Evolutionary conservation across 139 green algal genomes (phyloP).

Genomic region (Nannochloris sp.): DNA sequence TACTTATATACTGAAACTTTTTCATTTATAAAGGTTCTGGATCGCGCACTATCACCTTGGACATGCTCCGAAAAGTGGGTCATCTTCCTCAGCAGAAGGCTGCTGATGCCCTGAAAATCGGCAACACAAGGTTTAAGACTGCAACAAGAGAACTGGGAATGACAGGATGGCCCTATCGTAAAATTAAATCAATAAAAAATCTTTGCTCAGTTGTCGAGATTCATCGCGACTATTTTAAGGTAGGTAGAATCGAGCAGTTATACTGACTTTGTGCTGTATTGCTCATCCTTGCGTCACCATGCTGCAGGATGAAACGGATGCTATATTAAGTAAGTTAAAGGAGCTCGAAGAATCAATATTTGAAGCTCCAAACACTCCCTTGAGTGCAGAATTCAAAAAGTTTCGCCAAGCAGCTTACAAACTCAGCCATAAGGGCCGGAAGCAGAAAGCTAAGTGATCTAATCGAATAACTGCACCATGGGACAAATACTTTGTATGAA

Average conservation of each 20-base stretch:
- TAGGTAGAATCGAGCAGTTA: background rate
- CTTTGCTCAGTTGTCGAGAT: background rate
- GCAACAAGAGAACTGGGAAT: conserved; percentile 12
- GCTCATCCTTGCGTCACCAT: background rate
- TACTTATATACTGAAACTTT: background rate
- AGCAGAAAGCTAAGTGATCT: background rate
- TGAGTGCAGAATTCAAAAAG: conserved; percentile 9
- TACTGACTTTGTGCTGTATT: background rate
- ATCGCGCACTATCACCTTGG: conserved; percentile 8
- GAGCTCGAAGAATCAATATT: conserved; percentile 2
- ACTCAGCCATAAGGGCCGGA: background rate
- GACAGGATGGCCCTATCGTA: conserved; percentile 10
- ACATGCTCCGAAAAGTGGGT: conserved; percentile 7
- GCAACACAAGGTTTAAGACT: conserved; percentile 17
- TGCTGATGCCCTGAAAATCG: conserved; percentile 8
- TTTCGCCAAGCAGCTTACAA: conserved; percentile 19
- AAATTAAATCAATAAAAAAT: conserved; percentile 16
- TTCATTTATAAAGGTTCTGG: conserved; percentile 13
- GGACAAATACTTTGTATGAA: background rate
- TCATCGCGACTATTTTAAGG: conserved; percentile 4
- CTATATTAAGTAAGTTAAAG: background rate
- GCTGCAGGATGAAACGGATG: background rate
- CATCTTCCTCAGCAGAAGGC: conserved; percentile 16
- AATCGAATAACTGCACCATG: background rate
- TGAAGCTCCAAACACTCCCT: conserved; percentile 4